These are phyloP conservation scores for Lyophyllum decastes DNA, from an alignment of 768 basidiomycete species.

Conservation along the genomic window DNA sequence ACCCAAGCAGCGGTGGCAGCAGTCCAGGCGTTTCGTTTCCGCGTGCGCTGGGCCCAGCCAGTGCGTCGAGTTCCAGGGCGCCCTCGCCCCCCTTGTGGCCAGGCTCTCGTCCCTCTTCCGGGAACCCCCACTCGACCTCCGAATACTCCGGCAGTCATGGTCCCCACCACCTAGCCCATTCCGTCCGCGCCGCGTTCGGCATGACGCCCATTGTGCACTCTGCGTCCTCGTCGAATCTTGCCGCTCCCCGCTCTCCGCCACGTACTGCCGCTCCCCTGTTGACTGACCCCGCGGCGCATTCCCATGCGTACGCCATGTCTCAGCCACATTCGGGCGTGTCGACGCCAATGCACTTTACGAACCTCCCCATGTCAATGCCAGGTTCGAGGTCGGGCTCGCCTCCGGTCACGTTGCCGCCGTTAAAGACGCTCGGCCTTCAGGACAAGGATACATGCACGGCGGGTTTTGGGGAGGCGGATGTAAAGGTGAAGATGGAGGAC, in stretches of 20 bases:
- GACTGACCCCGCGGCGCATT: slow-evolving; percentile 21
- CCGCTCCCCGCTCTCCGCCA: slow-evolving; percentile 8
- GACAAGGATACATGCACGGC: neutral
- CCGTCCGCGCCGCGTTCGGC: slow-evolving; percentile 84
- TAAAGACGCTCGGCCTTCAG: slow-evolving; percentile 37
- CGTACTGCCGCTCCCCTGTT: slow-evolving; percentile 14
- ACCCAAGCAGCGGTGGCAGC: slow-evolving; percentile 39
- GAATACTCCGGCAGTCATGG: slow-evolving; percentile 18
- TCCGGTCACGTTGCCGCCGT: slow-evolving; percentile 71
- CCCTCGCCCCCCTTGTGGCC: slow-evolving; percentile 63
- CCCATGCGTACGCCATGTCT: slow-evolving; percentile 10
- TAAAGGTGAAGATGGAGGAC: slow-evolving; percentile 11
- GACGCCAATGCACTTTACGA: slow-evolving; percentile 19
- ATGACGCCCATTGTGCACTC: slow-evolving; percentile 78
- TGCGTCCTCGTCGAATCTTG: neutral
- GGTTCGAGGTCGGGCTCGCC: slow-evolving; percentile 66
- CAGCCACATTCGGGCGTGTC: slow-evolving; percentile 24
- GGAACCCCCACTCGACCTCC: slow-evolving; percentile 8
- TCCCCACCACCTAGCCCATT: slow-evolving; percentile 70
- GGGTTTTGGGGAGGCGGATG: slow-evolving; percentile 17
- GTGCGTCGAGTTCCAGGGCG: slow-evolving; percentile 59
- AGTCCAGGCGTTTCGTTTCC: slow-evolving; percentile 57
- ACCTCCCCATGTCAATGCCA: slow-evolving; percentile 43
- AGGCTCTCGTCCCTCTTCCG: slow-evolving; percentile 31
- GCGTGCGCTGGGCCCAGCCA: slow-evolving; percentile 34